Percentiles rank a stretch among this genome's conserved stretches.
phyloP scores from a whole-genome alignment of 495 filamentous ascomycete genomes.

The Penicillium ucsense region DNA sequence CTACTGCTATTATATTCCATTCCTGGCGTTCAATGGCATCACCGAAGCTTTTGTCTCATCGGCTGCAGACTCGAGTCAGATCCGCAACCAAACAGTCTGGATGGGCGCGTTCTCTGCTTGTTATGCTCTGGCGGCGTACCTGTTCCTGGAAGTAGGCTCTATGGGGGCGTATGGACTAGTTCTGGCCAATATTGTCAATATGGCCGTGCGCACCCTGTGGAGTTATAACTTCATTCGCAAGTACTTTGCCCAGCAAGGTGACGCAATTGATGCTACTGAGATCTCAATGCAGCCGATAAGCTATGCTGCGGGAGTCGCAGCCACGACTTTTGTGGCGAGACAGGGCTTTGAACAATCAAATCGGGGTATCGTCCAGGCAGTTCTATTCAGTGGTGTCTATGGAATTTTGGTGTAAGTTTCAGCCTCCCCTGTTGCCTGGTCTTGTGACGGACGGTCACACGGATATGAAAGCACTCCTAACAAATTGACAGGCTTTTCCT shows the following conservation, averaged over 20 bases:
- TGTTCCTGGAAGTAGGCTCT: constrained; percentile 54
- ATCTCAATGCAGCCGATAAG: constrained; percentile 19
- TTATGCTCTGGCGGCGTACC: constrained; percentile 61
- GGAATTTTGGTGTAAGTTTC: constrained; percentile 49
- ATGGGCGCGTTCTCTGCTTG: constrained; percentile 69
- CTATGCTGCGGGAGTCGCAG: constrained; percentile 24
- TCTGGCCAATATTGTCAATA: constrained; percentile 75
- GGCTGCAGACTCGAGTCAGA: constrained; percentile 58
- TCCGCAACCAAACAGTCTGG: constrained; percentile 67
- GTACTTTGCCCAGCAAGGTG: constrained; percentile 43
- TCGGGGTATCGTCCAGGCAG: constrained; percentile 41
- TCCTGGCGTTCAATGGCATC: constrained; percentile 86
- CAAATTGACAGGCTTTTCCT: constrained; percentile 39
- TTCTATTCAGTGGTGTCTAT: constrained; percentile 43
- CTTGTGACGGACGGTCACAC: neutral
- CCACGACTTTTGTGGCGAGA: constrained; percentile 20
- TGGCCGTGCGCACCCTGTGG: constrained; percentile 74
- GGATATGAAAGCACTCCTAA: constrained; percentile 1
- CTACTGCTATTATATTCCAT: constrained; percentile 88
- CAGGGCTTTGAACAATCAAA: constrained; percentile 6
- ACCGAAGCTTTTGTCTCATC: constrained; percentile 86
- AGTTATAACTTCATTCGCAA: constrained; percentile 57
- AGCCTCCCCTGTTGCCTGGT: neutral
- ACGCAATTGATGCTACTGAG: constrained; percentile 19
- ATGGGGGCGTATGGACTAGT: constrained; percentile 75